phyloP scores from a whole-genome alignment of 805 yeast species.

The Metschnikowia baotianmanensis region DNA sequence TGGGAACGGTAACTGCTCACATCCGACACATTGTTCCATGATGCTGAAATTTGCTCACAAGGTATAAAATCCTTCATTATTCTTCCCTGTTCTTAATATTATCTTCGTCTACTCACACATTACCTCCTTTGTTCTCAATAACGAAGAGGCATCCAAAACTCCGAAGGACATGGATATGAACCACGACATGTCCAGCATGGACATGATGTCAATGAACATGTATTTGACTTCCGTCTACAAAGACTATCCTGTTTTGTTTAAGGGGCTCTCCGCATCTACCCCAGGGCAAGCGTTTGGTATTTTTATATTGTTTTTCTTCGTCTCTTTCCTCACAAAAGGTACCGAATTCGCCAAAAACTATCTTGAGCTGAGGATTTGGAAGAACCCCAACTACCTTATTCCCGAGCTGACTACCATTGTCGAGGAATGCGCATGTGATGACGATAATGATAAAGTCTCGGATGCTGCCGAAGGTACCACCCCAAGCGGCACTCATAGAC shows the following conservation, averaged over 20 bases:
- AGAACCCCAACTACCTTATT: constrained; percentile 33
- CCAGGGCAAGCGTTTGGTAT: constrained; percentile 73
- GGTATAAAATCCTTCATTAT: constrained; percentile 2
- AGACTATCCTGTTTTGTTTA: constrained; percentile 63
- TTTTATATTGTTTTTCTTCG: constrained; percentile 56
- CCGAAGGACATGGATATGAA: constrained; percentile 18
- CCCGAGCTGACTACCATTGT: constrained; percentile 16
- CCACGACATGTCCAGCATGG: constrained; percentile 12
- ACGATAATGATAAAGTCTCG: constrained; percentile 8
- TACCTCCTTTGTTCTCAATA: constrained; percentile 3
- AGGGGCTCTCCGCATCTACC: constrained; percentile 47
- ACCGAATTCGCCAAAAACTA: constrained; percentile 58
- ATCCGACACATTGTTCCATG: background rate
- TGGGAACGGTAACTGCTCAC: constrained; percentile 14
- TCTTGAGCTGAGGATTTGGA: constrained; percentile 66
- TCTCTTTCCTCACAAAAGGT: constrained; percentile 60
- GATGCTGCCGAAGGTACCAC: constrained; percentile 7
- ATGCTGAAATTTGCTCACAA: constrained; percentile 7
- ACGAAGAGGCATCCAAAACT: constrained; percentile 2
- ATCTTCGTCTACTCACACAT: background rate
- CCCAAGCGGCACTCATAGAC: constrained; percentile 6
- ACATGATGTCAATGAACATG: constrained; percentile 51
- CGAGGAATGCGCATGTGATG: constrained; percentile 22
- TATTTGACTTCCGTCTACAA: constrained; percentile 50
- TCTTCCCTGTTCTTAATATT: too few species aligned